A percentile compares a stretch with the other conserved stretches of the same genome.
Evolutionary conservation across 2,329 filamentous ascomycete genomes (phyloP).

Genomic region (Monosporascus sp.): DNA sequence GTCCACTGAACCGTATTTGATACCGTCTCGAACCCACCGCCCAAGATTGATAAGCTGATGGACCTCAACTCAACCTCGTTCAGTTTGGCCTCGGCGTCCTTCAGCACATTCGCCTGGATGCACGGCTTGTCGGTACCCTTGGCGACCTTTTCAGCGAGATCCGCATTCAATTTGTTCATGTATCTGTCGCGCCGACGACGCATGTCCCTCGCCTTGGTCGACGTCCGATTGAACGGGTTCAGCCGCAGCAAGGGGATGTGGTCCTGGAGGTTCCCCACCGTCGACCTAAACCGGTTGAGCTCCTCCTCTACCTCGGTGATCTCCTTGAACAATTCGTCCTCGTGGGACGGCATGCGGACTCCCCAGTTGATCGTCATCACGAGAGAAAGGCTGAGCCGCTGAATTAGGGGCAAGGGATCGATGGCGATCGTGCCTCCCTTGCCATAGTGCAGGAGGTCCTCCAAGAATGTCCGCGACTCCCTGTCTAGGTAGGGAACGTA

Average conservation of each 20-base stretch:
- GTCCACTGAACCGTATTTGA: slow-evolving; percentile 76
- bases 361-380: slow-evolving; percentile 76
- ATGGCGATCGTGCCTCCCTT: slow-evolving; percentile 57
- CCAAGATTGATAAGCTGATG: slow-evolving; percentile 78
- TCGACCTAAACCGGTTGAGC: slow-evolving; percentile 70
- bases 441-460: slow-evolving; percentile 63
- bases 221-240: slow-evolving; percentile 33
- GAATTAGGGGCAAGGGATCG: slow-evolving; percentile 68
- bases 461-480: slow-evolving; percentile 66
- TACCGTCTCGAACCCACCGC: slow-evolving; percentile 75
- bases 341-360: slow-evolving; percentile 64
- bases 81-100: slow-evolving; percentile 36
- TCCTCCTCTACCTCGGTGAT: slow-evolving; percentile 71
- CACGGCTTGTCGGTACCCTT: slow-evolving; percentile 36
- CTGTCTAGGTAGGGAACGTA: slow-evolving; percentile 82
- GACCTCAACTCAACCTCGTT: slow-evolving; percentile 64
- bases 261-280: slow-evolving; percentile 80
- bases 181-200: slow-evolving; percentile 63
- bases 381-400: slow-evolving; percentile 71
- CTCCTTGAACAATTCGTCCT: slow-evolving; percentile 63
- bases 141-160: slow-evolving; percentile 36
- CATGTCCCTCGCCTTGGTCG: slow-evolving; percentile 56
- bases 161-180: slow-evolving; percentile 61
- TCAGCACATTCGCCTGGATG: slow-evolving; percentile 31
- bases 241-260: slow-evolving; percentile 72